Conservation (phyloP, 1,284 basidiomycete species). For the Malassezia caprae region DNA sequence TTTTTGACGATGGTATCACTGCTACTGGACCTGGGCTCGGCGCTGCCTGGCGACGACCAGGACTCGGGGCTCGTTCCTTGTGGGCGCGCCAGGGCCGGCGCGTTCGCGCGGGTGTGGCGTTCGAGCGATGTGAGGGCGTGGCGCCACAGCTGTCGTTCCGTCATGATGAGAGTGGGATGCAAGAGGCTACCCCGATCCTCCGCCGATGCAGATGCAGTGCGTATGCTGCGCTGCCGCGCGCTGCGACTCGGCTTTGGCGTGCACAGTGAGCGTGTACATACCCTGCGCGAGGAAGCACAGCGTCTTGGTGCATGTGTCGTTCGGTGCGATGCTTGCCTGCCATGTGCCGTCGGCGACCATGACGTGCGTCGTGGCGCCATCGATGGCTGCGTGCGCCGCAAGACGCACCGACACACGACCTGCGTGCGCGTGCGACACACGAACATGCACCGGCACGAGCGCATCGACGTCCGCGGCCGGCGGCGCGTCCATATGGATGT, state of each 20-base stretch:
- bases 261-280: not conserved
- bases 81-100: not conserved
- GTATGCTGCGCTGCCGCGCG: not conserved
- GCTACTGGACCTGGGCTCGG: slow-evolving; percentile 1
- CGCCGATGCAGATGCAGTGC: not conserved
- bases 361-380: slow-evolving; percentile 8
- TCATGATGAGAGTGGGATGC: not conserved
- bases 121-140: not conserved
- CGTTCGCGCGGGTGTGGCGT: not conserved
- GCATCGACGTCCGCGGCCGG: not conserved
- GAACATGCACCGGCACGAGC: not conserved
- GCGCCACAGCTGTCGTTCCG: not conserved
- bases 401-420: slow-evolving; percentile 2
- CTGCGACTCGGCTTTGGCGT: not conserved
- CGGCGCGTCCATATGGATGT: not conserved
- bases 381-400: not conserved
- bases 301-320: not conserved
- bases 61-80: not conserved
- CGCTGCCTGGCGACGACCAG: not conserved
- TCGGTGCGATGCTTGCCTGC: slow-evolving; percentile 1
- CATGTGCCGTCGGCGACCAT: slow-evolving; percentile 19
- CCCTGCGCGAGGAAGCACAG: slow-evolving; percentile 20
- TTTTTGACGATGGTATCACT: slow-evolving; percentile 1
- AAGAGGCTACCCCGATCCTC: not conserved
- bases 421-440: not conserved